Percentiles rank a stretch among this genome's conserved stretches.
phyloP scores from a whole-genome alignment of 345 rosid species.

The Dimocarpus longan region DNA sequence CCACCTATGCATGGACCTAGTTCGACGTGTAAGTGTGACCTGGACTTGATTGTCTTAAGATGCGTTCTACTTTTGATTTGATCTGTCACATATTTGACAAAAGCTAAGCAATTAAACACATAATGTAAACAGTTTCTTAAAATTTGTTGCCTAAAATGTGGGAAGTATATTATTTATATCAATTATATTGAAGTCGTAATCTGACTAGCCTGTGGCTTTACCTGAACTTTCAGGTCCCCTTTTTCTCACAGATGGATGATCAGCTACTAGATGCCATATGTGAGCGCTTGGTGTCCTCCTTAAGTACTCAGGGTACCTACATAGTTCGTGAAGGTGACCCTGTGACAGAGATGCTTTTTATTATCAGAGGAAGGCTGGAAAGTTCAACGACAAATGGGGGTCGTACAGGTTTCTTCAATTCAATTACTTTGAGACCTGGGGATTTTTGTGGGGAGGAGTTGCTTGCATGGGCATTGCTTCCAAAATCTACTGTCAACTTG shows the following conservation, averaged over 20 bases:
- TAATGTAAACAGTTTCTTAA: too few relatives aligned
- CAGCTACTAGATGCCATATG: constrained; percentile 59
- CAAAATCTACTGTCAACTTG: constrained; percentile 44
- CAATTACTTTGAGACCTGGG: constrained; percentile 46
- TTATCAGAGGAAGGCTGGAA: constrained; percentile 54
- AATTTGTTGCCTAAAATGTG: not conserved
- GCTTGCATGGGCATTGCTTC: constrained; percentile 57
- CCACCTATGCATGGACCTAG: constrained; percentile 59
- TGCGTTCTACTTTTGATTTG: too few relatives aligned
- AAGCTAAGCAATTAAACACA: too few relatives aligned
- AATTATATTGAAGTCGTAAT: not conserved
- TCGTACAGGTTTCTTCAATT: constrained; percentile 52
- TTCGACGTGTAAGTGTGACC: constrained; percentile 40
- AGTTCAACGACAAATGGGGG: constrained; percentile 62
- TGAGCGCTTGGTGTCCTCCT: constrained; percentile 46
- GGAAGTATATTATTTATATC: not conserved
- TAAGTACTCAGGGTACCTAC: constrained; percentile 52
- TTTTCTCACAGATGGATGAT: constrained; percentile 61
- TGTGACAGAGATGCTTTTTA: constrained; percentile 55
- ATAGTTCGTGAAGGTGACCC: constrained; percentile 64
- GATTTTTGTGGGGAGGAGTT: constrained; percentile 64
- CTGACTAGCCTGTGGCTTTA: not conserved
- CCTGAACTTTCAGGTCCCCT: constrained; percentile 44
- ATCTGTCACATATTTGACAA: too few relatives aligned
- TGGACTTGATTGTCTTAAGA: too few relatives aligned